Base-by-base conservation (phyloP, 2,329 filamentous ascomycete genomes). In the Colletotrichum sublineola region DNA sequence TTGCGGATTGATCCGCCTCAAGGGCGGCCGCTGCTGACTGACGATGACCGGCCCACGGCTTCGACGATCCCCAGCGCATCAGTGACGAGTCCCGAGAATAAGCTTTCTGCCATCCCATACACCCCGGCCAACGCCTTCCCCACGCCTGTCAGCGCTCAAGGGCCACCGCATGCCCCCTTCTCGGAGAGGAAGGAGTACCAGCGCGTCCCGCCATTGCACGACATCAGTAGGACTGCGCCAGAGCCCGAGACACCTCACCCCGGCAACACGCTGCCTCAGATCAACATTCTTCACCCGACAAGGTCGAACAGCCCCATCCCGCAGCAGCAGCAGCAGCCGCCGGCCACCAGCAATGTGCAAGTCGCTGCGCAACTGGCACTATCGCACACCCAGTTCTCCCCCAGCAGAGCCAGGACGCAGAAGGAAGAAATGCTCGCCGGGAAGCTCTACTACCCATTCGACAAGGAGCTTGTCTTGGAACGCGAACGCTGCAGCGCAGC, bases 361-460 rank as follows among this genome's bases (percentile, higher is more conserved):
- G 84, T 86, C 58, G 86, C 87, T n/a, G 88, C 89, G n/a, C 88
- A 90, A 77, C 81, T 90, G 48, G 86, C 89, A 2, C 79, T 91
- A 60, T 88, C 87, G 33, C 88, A 90, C 76, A 82, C 87, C 9
- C 86, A 87, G 73, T 87, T 86, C 70, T 82, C 84, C 2, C 77
- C 72, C 75, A 74, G 76, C 1, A 77, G 82, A 76, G 77, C 78
- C 77, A 83, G 87, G 73, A 92, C 91, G 1, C 94, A 97, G 79
- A 96, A 96, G 81, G 93, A 97, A 73, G 94, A 96, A 80, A 98
- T 98, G 96, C 84, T 97, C 20, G 87, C 87, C 42, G 94, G 94
- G 15, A 88, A 93, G 52, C 88, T 90, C n/a, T 98, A 94, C 81
- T 91, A 91, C 73, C 93, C 94, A 8, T 95, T 92, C 74, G 91